phyloP scores from a whole-genome alignment of 345 rosid genomes.

The Arabis alpina region DNA sequence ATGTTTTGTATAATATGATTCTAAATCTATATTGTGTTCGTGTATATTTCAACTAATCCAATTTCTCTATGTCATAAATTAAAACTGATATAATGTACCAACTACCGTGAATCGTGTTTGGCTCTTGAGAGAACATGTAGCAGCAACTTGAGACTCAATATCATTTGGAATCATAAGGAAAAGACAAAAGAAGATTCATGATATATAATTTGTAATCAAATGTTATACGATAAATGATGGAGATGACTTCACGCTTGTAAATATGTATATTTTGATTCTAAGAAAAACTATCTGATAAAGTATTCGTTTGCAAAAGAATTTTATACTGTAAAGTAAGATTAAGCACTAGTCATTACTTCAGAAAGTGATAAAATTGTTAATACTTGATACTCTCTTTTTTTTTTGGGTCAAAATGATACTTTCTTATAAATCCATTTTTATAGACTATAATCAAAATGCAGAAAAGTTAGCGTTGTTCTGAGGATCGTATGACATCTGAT shows the following conservation, averaged over 20 bases:
- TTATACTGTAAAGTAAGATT: conserved; percentile 24
- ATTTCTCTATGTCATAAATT: not conserved
- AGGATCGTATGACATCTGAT: not conserved
- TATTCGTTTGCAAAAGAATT: conserved; percentile 3
- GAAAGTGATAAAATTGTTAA: conserved; percentile 23
- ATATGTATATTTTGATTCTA: not conserved
- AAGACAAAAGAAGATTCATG: conserved; percentile 40
- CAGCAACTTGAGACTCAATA: conserved; percentile 31
- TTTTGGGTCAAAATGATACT: not conserved
- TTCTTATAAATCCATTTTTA: conserved; percentile 13
- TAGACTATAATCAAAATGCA: not conserved
- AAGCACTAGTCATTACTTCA: conserved; percentile 22
- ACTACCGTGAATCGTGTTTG: conserved; percentile 15
- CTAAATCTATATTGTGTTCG: not conserved
- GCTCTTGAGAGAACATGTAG: conserved; percentile 17
- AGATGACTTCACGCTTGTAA: conserved; percentile 40
- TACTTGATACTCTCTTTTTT: conserved; percentile 10
- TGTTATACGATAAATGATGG: conserved; percentile 33
- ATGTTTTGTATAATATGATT: not conserved
- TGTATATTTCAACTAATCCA: conserved; percentile 4
- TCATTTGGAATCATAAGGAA: conserved; percentile 39
- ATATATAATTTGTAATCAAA: conserved; percentile 32
- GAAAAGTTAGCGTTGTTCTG: not conserved
- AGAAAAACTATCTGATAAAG: conserved; percentile 1
- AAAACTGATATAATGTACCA: not conserved